Evolutionary conservation across 139 green algal species (phyloP).

Genomic region (Chlorella ohadii): DNA sequence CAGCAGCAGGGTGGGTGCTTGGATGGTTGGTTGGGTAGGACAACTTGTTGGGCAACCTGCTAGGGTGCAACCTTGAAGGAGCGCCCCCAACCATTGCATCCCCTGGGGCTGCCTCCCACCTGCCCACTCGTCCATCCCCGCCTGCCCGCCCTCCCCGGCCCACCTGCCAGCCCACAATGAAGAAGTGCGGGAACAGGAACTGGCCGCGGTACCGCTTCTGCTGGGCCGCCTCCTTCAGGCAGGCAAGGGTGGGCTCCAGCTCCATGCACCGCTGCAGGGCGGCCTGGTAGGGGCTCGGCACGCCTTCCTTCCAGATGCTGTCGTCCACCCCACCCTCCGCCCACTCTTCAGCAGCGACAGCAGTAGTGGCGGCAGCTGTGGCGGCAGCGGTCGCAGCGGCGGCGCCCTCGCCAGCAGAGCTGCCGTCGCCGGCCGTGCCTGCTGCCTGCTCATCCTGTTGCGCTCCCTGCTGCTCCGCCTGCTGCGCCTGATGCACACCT

Average conservation of each 20-base stretch:
- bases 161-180: constrained; percentile 43
- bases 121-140: too few species aligned
- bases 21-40: too few species aligned
- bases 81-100: too few species aligned
- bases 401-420: neutral
- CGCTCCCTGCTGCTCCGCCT: neutral
- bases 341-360: too few species aligned
- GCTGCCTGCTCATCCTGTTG: neutral
- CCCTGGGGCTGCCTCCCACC: too few species aligned
- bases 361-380: too few species aligned
- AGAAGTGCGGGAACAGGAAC: constrained; percentile 45
- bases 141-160: neutral
- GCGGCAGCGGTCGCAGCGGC: too few species aligned
- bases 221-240: constrained; percentile 30
- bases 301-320: too few species aligned
- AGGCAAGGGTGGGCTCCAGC: constrained; percentile 17
- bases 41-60: too few species aligned
- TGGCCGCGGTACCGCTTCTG: constrained; percentile 18
- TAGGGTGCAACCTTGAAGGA: too few species aligned
- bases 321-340: too few species aligned
- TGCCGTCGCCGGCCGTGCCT: neutral
- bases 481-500: neutral
- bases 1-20: too few species aligned
- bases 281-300: neutral
- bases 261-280: constrained; percentile 16